These are phyloP conservation scores for Zea luxurians DNA, from an alignment of 176 grass and related monocot species.

Conservation along the genomic window DNA sequence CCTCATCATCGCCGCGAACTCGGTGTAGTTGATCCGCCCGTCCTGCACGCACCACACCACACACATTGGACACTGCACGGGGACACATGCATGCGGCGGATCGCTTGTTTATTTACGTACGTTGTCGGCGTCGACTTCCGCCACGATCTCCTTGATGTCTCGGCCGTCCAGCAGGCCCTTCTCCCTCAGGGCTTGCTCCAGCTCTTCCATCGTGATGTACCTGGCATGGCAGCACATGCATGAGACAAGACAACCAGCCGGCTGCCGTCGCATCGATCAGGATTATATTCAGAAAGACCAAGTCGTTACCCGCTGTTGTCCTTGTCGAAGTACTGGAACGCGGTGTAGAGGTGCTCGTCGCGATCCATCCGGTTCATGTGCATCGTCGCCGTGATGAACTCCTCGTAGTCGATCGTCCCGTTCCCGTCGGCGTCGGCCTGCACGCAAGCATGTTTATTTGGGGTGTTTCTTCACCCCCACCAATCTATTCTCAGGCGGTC, in stretches of 20 bases:
- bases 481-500: too few species aligned
- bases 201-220: slow-evolving; percentile 82
- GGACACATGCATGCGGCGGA: too few species aligned
- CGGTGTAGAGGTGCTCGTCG: slow-evolving; percentile 80
- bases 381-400: slow-evolving; percentile 92
- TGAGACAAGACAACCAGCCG: too few species aligned
- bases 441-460: too few species aligned
- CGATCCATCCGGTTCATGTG: slow-evolving; percentile 88
- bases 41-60: slow-evolving; percentile 44
- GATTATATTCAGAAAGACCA: background rate
- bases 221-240: too few species aligned
- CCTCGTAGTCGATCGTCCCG: slow-evolving; percentile 81
- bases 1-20: slow-evolving; percentile 85
- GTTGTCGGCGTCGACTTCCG: slow-evolving; percentile 76
- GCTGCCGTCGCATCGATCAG: too few species aligned
- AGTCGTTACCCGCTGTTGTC: slow-evolving; percentile 64
- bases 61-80: background rate
- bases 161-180: slow-evolving; percentile 73
- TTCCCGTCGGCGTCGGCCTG: slow-evolving; percentile 83
- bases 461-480: too few species aligned
- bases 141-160: slow-evolving; percentile 83
- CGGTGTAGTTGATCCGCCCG: slow-evolving; percentile 82
- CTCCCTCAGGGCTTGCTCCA: slow-evolving; percentile 73
- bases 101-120: slow-evolving; percentile 9
- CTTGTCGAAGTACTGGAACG: slow-evolving; percentile 89